Percentiles rank a stretch among this genome's conserved stretches.
These are phyloP conservation scores for Boletus sp. DNA, from an alignment of 1,284 basidiomycete species.

Conservation along the genomic window DNA sequence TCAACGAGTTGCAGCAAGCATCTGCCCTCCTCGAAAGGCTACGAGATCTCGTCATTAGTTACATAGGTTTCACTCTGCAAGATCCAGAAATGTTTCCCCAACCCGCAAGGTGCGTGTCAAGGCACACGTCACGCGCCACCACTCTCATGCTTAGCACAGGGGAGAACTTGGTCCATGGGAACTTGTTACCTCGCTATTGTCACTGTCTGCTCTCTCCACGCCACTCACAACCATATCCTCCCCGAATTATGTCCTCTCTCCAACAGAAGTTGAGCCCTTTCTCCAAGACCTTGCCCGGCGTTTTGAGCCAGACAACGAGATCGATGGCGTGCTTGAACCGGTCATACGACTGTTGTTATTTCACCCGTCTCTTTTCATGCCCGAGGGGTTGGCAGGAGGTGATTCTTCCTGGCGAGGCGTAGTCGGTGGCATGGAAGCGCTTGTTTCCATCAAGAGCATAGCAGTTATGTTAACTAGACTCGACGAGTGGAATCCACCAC, in stretches of 20 bases:
- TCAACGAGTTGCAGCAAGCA: conserved; percentile 61
- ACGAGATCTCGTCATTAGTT: conserved; percentile 81
- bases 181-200: conserved; percentile 74
- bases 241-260: conserved; percentile 30
- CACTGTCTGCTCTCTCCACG: conserved; percentile 57
- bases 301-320: conserved; percentile 60
- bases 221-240: conserved; percentile 37
- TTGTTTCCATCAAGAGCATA: conserved; percentile 80
- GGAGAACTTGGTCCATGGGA: conserved; percentile 72
- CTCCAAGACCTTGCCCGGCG: conserved; percentile 67
- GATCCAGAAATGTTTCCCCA: conserved; percentile 95
- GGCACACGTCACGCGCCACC: not conserved
- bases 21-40: conserved; percentile 65
- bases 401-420: conserved; percentile 85
- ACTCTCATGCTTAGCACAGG: conserved; percentile 34
- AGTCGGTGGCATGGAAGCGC: conserved; percentile 74
- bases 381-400: conserved; percentile 63
- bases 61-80: conserved; percentile 85
- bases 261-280: conserved; percentile 66
- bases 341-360: conserved; percentile 58
- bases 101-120: conserved; percentile 57
- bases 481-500: conserved; percentile 64
- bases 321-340: conserved; percentile 54
- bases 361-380: conserved; percentile 57
- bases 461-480: conserved; percentile 75